Base-by-base conservation (phyloP, 768 basidiomycete genomes). In the Ephemerocybe angulata region DNA sequence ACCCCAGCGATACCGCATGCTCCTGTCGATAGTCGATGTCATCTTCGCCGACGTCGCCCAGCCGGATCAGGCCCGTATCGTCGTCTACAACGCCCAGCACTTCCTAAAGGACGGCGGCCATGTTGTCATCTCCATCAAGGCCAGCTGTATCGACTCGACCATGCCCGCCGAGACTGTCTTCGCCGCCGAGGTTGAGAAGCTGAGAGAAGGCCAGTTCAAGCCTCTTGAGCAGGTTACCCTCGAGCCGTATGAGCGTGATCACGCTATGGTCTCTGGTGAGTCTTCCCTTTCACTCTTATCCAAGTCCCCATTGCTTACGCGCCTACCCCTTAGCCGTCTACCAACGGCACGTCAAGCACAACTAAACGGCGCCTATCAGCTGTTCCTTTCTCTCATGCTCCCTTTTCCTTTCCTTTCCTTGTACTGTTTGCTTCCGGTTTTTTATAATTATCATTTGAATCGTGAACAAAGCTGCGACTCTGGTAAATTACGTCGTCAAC, bases 1-100 rank as follows among this genome's bases (percentile, higher is more conserved):
- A 67, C 97, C 97, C 13, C 91, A 93, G 76, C 91, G 87, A 75
- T 98, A 99, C 79, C 87, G 96, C 61, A 98, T 98, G 90, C 86
- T 98, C 27, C 76, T 99, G 57, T 88, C 93, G 51, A 82, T 92
- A 52, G 96, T 98, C 54, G 97, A 99, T 63, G 94, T 96, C 59
- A 89, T 99, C 68, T 99, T 99, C 63, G 94, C 97, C 54, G 97
- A 99, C 71, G 86, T 99, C 47, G 97, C 97, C 0, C 97, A 99
- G 68, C 96, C 96, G 41, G 95, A 99, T 73, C 97, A 99, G 75
- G 95, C 95, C 2, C 93, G 95, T 77, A 98, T 98, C 65, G 92
- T 98, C 58, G 80, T 83, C 37, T 82, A n/a, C n/a, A n/a, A n/a
- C n/a, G n/a, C n/a, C n/a, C n/a, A n/a, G n/a, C n/a, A n/a, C n/a